Conservation (phyloP, 805 yeast species). For the Wickerhamiella domercqiae region DNA sequence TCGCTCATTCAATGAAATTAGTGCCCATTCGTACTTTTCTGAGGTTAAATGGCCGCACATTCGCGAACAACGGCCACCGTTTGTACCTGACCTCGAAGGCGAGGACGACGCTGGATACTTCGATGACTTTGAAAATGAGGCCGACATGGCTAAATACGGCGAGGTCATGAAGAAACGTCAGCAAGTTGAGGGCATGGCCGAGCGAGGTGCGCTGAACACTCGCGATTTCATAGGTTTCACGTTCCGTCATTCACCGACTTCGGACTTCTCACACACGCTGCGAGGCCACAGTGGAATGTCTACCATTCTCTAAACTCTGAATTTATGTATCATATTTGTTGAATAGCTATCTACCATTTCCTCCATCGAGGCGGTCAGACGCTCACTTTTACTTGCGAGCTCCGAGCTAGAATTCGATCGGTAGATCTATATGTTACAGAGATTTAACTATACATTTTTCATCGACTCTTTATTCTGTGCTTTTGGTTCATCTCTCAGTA, state of each 20-base stretch:
- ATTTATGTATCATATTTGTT: conserved; percentile 1
- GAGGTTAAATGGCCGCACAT: conserved; percentile 69
- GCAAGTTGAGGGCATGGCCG: conserved; percentile 68
- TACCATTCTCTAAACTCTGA: conserved; percentile 10
- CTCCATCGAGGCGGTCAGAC: too few species aligned
- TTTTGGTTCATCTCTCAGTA: too few species aligned
- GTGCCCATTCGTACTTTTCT: conserved; percentile 61
- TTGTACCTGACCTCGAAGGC: conserved; percentile 89
- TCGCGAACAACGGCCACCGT: conserved; percentile 71
- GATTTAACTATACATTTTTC: too few species aligned
- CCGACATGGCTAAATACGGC: conserved; percentile 93
- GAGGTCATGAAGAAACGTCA: conserved; percentile 90
- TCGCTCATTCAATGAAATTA: conserved; percentile 67
- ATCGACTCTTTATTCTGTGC: too few species aligned
- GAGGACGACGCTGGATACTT: conserved; percentile 98
- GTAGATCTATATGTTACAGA: too few species aligned
- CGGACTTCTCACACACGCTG: neutral
- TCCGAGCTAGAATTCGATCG: too few species aligned
- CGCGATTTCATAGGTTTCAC: conserved; percentile 88
- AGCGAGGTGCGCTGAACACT: conserved; percentile 40
- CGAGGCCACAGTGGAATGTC: neutral
- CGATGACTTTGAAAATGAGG: conserved; percentile 92
- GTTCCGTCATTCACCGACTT: conserved; percentile 53
- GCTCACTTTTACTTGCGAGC: too few species aligned
- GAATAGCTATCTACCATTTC: neutral